Base-by-base conservation (phyloP, 805 yeast genomes). In the Isabelozyma gotoi region DNA sequence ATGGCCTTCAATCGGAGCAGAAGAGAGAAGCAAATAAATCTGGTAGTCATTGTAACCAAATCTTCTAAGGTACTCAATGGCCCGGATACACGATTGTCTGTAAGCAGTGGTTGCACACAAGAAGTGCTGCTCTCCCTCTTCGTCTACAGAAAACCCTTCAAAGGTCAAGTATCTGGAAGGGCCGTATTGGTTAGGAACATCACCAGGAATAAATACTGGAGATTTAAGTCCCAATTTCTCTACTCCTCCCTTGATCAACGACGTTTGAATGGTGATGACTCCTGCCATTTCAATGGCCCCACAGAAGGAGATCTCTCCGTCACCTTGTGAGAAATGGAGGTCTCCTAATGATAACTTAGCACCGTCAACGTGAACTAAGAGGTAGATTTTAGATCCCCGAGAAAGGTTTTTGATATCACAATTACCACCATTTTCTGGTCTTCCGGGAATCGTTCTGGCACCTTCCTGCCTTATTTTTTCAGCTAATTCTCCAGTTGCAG, bases 271-370 rank as follows among this genome's bases (percentile, higher is more conserved):
- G 5, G 79, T 74, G 46, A 76, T 66, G 38, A 63, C 56, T 7
- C 80, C 80, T 14, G 76, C 65, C 79, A 74, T 75, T 51, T 76
- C 80, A 51, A 76, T 75, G 11, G 78, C 81, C 21, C 81, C 81
- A 53, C 81, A 76, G 51, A 76, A 76, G 7, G 79, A 69, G 39
- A 76, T 73, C 48, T 76, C 80, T 12, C 80, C 81, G 50, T 76
- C 80, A 14, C 80, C 81, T 55, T 75, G 80, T 19, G 76, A 68
- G 56, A 76, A 76, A 51, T 76, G 81, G 31, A 76, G 52, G 49
- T 76, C 81, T 5, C 80, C 81, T 32, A 76, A 58, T 19, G 76
- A 68, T 18, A 76, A 60, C 48, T 71, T 70, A 33, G 76, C 80
- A 5, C 81, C 81, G 19, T 56, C 55, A 19, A 76, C 70, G 53